A percentile compares a stretch with the other conserved stretches of the same genome.
Conservation (phyloP, 2,329 filamentous ascomycete genomes). For the Nannizziopsis barbatae region DNA sequence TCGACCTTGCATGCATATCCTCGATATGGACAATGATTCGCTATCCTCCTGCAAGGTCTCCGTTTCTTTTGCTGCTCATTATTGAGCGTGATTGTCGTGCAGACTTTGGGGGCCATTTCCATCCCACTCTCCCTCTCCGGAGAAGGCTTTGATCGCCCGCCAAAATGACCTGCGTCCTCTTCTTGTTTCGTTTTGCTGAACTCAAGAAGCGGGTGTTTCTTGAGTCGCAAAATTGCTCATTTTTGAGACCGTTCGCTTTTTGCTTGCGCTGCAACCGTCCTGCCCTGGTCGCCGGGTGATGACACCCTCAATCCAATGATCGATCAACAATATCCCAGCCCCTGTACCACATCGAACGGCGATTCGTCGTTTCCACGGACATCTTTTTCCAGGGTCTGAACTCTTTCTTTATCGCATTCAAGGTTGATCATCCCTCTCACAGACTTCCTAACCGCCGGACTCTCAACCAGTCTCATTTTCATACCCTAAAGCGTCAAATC, state of each 20-base stretch:
- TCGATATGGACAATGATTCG: constrained; percentile 1
- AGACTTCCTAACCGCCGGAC: constrained; percentile 1
- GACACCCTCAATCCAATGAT: neutral
- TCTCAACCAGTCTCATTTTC: neutral
- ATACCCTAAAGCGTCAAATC: no score
- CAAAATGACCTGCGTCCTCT: no score
- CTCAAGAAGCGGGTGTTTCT: no score
- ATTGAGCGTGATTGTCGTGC: neutral
- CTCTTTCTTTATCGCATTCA: constrained; percentile 1
- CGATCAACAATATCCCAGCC: neutral
- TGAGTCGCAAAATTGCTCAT: no score
- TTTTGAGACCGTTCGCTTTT: no score
- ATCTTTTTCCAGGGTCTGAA: neutral
- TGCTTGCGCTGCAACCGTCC: neutral
- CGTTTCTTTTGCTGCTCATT: neutral
- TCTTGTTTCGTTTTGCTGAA: no score
- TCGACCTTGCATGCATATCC: constrained; percentile 5
- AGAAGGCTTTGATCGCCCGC: no score
- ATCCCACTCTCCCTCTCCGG: no score
- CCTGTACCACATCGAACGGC: constrained; percentile 1
- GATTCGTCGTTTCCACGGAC: constrained; percentile 3
- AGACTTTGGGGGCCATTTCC: no score
- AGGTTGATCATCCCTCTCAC: constrained; percentile 1
- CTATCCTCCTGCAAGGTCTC: neutral
- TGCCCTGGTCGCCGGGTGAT: neutral